Evolutionary conservation across 1,139 yeast species (phyloP).

Genomic region (Pneumocystis canis): DNA sequence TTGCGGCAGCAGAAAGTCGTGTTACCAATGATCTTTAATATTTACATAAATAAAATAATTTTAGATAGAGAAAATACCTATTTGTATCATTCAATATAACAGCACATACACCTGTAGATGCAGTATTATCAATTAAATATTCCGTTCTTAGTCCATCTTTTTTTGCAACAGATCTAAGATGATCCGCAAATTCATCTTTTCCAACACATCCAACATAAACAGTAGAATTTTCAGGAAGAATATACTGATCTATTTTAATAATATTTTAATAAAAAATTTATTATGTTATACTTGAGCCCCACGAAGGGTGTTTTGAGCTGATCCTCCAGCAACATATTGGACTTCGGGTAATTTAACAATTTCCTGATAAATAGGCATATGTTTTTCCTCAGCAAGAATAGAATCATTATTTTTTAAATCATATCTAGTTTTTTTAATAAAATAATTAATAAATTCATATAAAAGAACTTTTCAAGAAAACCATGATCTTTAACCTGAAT

Average conservation of each 20-base stretch:
- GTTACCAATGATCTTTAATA: slow-evolving; percentile 83
- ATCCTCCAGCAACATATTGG: slow-evolving; percentile 89
- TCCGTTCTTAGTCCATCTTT: slow-evolving; percentile 77
- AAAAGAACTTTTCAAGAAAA: slow-evolving; percentile 19
- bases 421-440: slow-evolving; percentile 47
- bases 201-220: slow-evolving; percentile 96
- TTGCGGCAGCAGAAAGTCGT: slow-evolving; percentile 95
- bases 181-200: slow-evolving; percentile 72
- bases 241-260: slow-evolving; percentile 28
- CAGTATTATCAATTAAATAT: slow-evolving; percentile 50
- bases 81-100: slow-evolving; percentile 69
- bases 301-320: slow-evolving; percentile 97
- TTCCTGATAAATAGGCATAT: slow-evolving; percentile 74
- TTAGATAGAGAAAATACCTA: background rate
- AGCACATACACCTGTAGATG: slow-evolving; percentile 95
- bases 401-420: slow-evolving; percentile 85
- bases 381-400: slow-evolving; percentile 76
- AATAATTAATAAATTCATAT: slow-evolving; percentile 32
- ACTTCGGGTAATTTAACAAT: slow-evolving; percentile 42
- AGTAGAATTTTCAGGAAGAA: slow-evolving; percentile 68
- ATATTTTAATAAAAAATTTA: background rate
- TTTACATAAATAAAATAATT: background rate
- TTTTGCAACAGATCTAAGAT: slow-evolving; percentile 66
- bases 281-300: slow-evolving; percentile 55
- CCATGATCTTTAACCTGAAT: slow-evolving; percentile 53